Base-by-base conservation (phyloP, 345 rosid genomes). In the Aquilaria sinensis region DNA sequence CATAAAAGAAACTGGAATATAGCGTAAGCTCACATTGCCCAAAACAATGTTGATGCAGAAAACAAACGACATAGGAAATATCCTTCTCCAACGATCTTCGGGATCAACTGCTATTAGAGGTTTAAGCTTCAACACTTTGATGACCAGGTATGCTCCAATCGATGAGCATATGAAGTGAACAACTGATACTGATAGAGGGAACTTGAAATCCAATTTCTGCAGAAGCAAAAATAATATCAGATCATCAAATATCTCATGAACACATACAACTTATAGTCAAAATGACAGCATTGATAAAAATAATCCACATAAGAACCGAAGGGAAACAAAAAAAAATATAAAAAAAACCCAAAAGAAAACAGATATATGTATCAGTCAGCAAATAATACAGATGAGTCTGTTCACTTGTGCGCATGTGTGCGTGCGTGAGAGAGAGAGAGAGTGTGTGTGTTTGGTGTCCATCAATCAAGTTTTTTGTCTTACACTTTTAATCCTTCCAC, bases 1-100 rank as follows among this genome's bases (percentile, higher is more conserved):
- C 91, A 85, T 85, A 73, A 85, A 85, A 12, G 91, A 85, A 57
- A 85, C 91, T n/a, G 91, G 91, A 58, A 85, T 85, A 62, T 82
- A 85, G 6, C 91, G 87, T 16, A 85, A 62, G 79, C 91, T 85
- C 67, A 85, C 85, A 53, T 85, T 85, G 62, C 91, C 91, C 56
- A 85, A 54, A 65, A 85, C 91, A 45, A 85, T 85, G 77, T 85
- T 85, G 70, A 85, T 71, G 58, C 91, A 85, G 67, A 85, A 85
- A 52, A 85, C 88, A 56, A 82, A 83, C 2, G 91, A 85, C 91
- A 85, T 85, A 10, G 91, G 91, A 71, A 82, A 82, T 55, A 85
- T 85, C 69, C 88, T 72, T 70, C 79, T 75, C 91, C 91, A 85
- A 53, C 84, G 82, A 77, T 82, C 91, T 78, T 85, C 91, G 4